Percentiles rank a stretch among this genome's conserved stretches.
Evolutionary conservation across 2,329 filamentous ascomycete genomes (phyloP).

Genomic region (Tolypocladium pustulatum): DNA sequence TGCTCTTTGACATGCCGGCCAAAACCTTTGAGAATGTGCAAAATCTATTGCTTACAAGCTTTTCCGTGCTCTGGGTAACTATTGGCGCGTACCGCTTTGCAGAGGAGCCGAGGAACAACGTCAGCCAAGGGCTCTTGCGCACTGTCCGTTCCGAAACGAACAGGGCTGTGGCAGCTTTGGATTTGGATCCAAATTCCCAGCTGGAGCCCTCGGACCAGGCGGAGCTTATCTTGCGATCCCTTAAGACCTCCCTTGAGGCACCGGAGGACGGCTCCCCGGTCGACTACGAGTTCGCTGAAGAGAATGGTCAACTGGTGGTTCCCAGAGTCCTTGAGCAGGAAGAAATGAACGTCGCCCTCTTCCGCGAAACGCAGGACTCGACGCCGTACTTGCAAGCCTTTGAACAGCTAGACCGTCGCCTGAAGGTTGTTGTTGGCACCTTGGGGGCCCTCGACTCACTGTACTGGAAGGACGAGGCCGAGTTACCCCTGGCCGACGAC

Average conservation of each 20-base stretch:
- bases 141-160: slow-evolving; percentile 35
- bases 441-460: slow-evolving; percentile 27
- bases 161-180: slow-evolving; percentile 32
- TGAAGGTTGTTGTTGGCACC: slow-evolving; percentile 27
- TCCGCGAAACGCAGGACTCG: slow-evolving; percentile 12
- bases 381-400: slow-evolving; percentile 25
- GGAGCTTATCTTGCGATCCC: slow-evolving; percentile 18
- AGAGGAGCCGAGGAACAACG: slow-evolving; percentile 27
- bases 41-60: slow-evolving; percentile 20
- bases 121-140: slow-evolving; percentile 33
- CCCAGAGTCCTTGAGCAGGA: slow-evolving; percentile 16
- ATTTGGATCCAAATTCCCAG: slow-evolving; percentile 27
- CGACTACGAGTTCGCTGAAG: slow-evolving; percentile 19
- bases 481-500: slow-evolving; percentile 17
- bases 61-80: slow-evolving; percentile 29
- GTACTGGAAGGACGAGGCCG: slow-evolving; percentile 26
- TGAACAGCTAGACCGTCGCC: slow-evolving; percentile 18
- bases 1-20: slow-evolving; percentile 28
- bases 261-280: slow-evolving; percentile 9
- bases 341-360: slow-evolving; percentile 15
- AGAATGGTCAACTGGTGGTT: slow-evolving; percentile 15
- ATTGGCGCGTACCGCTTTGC: slow-evolving; percentile 26
- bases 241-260: slow-evolving; percentile 10
- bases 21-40: slow-evolving; percentile 27
- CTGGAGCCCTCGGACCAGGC: slow-evolving; percentile 17